Evolutionary conservation across 2,329 filamentous ascomycete species (phyloP), one percentile per base, ranked within the genome.

Genomic region (Blastomyces silverae): DNA sequence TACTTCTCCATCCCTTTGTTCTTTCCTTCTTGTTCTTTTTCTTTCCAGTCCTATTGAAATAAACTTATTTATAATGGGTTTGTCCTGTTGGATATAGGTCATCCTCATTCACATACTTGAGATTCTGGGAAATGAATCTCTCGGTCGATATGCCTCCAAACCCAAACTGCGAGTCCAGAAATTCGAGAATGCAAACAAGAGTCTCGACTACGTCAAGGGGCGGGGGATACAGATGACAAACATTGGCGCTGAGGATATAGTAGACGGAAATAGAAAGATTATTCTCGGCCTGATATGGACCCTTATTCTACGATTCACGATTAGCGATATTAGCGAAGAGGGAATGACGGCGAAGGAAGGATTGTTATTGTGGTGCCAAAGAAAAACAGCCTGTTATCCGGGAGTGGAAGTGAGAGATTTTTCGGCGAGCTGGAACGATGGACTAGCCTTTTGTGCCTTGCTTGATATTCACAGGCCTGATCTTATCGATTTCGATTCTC

Each of bases 271-370:
- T 77, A 86, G 90, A 71, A 99, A 97, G 83, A 97, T 99, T 73
- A 96, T 97, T 66, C 83, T 99, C 39, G 94, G 94, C 39, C 82
- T 99, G 71, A 97, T 99, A 78, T 99, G 94, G 94, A 99, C 92
- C 6, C 83, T 99, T 68, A 99, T 99, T 88, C 82, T 97, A 70
- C 86, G 94, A 61, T 99, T 99, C 77, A 99, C 94, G 70, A 99
- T 99, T 76, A 97, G 89, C 76, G 94, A 99, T 78, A 99, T 99
- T 81, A 97, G 95, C 76, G 89, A 93, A 77, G 94, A 97, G 82
- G 94, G 94, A 69, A 89, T 97, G 86, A 97, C 93, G 62, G 94
- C 94, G 65, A 97, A 97, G 78, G 94, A 97, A 76, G 94, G 94
- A 68, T 80, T 99, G 72, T 79, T 99, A 65, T 80, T 99, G 31